A percentile compares a stretch with the other conserved stretches of the same genome.
Conservation (phyloP, 495 filamentous ascomycete species). For the Melanomma pulvis-pyrius region DNA sequence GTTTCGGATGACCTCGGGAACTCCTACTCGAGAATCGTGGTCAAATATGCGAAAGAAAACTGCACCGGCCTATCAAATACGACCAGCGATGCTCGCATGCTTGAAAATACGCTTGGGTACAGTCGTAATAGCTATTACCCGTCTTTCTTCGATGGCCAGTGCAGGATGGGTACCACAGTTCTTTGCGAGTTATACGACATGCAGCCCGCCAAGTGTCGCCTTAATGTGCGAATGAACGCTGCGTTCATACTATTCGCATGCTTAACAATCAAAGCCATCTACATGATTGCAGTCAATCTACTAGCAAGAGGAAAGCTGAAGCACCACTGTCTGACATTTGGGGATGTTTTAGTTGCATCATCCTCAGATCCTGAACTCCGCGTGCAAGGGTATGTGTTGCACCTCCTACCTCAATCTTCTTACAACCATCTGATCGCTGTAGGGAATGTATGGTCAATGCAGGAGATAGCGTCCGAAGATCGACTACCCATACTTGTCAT, state of each 20-base stretch:
- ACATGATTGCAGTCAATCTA: conserved; percentile 34
- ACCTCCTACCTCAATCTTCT: not conserved
- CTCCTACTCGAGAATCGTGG: not conserved
- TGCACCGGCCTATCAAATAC: conserved; percentile 19
- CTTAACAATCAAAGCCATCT: conserved; percentile 29
- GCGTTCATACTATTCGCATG: conserved; percentile 25
- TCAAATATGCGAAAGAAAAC: conserved; percentile 19
- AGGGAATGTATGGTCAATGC: conserved; percentile 36
- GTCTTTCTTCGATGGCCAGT: not conserved
- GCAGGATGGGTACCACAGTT: conserved; percentile 10
- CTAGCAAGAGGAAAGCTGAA: conserved; percentile 27
- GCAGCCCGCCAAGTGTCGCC: conserved; percentile 14
- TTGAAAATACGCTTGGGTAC: not conserved
- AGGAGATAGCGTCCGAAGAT: conserved; percentile 14
- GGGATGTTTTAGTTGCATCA: conserved; percentile 34
- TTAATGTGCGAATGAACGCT: conserved; percentile 35
- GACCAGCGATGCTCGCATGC: conserved; percentile 7
- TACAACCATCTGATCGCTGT: not conserved
- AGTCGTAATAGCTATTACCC: no score
- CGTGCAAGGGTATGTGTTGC: conserved; percentile 25
- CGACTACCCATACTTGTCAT: conserved; percentile 27
- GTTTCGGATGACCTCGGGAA: not conserved
- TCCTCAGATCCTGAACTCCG: conserved; percentile 29
- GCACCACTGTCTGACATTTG: conserved; percentile 30
- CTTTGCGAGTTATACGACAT: conserved; percentile 1